A percentile compares a stretch with the other conserved stretches of the same genome.
These are phyloP conservation scores for Yarrowia keelungensis DNA, from an alignment of 805 yeast species.

Conservation along the genomic window DNA sequence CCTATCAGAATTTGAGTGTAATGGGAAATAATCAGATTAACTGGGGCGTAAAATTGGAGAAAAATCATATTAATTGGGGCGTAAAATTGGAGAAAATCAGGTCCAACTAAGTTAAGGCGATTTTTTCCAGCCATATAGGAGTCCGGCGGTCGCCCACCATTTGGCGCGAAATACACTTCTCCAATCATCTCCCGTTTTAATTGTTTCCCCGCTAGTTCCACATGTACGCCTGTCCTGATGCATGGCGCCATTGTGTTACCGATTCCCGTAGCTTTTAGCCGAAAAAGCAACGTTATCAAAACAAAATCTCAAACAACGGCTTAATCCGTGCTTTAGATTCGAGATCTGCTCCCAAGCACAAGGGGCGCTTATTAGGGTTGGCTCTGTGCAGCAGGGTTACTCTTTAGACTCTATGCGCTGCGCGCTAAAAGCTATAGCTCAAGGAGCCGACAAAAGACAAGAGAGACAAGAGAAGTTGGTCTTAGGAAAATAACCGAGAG, in stretches of 20 bases:
- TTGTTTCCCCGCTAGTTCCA: constrained; percentile 4
- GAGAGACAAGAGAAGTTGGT: neutral
- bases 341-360: constrained; percentile 8
- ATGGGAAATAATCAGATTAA: too few relatives aligned
- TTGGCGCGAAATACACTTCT: neutral
- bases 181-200: neutral
- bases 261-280: constrained; percentile 28
- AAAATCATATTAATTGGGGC: too few relatives aligned
- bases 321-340: constrained; percentile 10
- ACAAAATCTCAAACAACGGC: constrained; percentile 31
- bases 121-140: too few relatives aligned
- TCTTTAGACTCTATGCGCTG: constrained; percentile 1
- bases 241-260: constrained; percentile 30
- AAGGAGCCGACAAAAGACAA: neutral
- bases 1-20: too few relatives aligned
- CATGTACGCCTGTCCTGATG: constrained; percentile 15
- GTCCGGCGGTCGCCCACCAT: neutral
- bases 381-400: neutral
- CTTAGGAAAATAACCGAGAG: constrained; percentile 16
- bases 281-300: constrained; percentile 28
- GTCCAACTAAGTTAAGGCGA: too few relatives aligned
- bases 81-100: too few relatives aligned
- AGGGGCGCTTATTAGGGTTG: neutral
- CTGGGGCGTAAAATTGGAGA: too few relatives aligned
- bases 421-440: neutral